Evolutionary conservation across 805 yeast genomes (phyloP), one percentile per base, ranked within the genome.

Genomic region (Candida sphagnicola): DNA sequence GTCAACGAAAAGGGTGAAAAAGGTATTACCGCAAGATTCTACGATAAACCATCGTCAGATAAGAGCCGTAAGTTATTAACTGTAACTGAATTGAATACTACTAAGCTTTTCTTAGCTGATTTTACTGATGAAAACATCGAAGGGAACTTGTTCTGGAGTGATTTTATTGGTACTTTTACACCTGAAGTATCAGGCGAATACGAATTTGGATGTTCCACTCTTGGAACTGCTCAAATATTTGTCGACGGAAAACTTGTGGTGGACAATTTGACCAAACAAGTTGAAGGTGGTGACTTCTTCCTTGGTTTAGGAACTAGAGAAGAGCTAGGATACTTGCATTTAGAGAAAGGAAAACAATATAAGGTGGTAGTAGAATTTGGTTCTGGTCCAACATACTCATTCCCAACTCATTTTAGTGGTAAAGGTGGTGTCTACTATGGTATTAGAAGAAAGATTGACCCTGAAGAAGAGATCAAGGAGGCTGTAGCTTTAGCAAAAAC

Each of bases 161-260:
- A 63, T 30, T 52, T 77, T 41, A 67, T 55, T 32, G 74, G 74
- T 32, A 49, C 54, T 21, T 75, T 65, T 42, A 52, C 47, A 5
- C 75, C 81, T 2, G 77, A 74, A 17, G 67, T 60, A 31, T 45
- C 68, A 31, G 81, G 72, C 5, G 66, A 55, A 10, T 79, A 72
- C 48, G 73, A 69, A 38, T 70, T 80, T 47, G 82, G 83, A 28
- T 51, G 72, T 35, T 54, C 73, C 18, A 74, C 70, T 19, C 49
- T 60, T 38, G 85, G 85, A 19, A 75, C 82, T 26, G 82, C 78
- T 17, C 68, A 69, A 49, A 47, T 80, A 25, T 80, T 64, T 46
- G 56, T 79, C 34, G 67, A 80, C 47, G 82, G 57, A 42, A 48
- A 71, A 48, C 58, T 77, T 43, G 61, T 80, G 30, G 72, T 77